Evolutionary conservation across 1,284 basidiomycete genomes (phyloP).

Genomic region (Calocybe gambosa): DNA sequence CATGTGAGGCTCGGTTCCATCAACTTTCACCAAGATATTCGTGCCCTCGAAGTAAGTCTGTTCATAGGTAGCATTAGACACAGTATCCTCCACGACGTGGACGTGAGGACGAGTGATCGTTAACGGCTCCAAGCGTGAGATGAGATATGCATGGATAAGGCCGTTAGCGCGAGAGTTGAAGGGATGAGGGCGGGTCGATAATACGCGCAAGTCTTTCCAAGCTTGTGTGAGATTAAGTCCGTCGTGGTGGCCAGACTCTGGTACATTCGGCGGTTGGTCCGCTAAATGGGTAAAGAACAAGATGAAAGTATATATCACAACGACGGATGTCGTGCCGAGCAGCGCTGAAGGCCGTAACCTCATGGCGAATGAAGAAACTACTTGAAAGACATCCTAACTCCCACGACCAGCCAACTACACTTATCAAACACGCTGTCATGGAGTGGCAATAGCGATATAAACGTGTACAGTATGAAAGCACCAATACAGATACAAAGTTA

Average conservation of each 20-base stretch:
- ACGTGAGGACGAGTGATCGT: slow-evolving; percentile 37
- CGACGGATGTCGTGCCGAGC: slow-evolving; percentile 43
- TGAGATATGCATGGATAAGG: slow-evolving; percentile 51
- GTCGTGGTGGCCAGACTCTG: slow-evolving; percentile 30
- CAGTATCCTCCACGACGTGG: slow-evolving; percentile 49
- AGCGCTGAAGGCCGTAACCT: slow-evolving; percentile 13
- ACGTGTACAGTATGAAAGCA: not conserved
- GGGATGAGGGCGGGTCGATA: slow-evolving; percentile 64
- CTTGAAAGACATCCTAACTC: not conserved
- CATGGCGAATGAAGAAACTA: slow-evolving; percentile 3
- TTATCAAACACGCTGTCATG: not conserved
- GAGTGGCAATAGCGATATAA: not conserved
- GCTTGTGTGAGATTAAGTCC: slow-evolving; percentile 55
- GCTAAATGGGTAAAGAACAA: slow-evolving; percentile 48
- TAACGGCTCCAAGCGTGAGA: slow-evolving; percentile 45
- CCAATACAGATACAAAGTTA: not conserved
- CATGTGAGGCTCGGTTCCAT: slow-evolving; percentile 37
- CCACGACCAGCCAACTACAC: no score
- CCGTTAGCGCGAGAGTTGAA: slow-evolving; percentile 75
- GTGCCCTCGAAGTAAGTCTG: slow-evolving; percentile 64
- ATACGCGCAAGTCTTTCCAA: slow-evolving; percentile 54
- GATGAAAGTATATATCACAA: slow-evolving; percentile 47
- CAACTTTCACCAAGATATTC: slow-evolving; percentile 66
- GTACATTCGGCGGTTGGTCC: slow-evolving; percentile 46
- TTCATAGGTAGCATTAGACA: slow-evolving; percentile 51